Conservation (phyloP, 2,329 filamentous ascomycete species). For the Trichoderma simmonsii region DNA sequence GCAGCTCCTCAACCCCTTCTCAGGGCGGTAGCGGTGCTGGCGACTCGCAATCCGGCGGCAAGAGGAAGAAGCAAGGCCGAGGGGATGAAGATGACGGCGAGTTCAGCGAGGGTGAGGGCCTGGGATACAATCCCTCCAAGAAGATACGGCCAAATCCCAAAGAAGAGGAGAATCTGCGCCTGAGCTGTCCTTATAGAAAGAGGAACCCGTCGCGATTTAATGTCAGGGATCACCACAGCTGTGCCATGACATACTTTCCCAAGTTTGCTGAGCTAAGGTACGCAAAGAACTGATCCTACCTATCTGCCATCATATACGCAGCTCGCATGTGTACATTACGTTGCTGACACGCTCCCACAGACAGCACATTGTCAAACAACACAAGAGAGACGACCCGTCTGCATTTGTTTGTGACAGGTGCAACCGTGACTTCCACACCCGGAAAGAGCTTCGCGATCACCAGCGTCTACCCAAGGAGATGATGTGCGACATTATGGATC, state of each 20-base stretch:
- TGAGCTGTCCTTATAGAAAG: slow-evolving; percentile 45
- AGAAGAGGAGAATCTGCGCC: slow-evolving; percentile 38
- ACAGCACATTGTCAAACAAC: slow-evolving; percentile 43
- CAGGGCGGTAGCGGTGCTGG: slow-evolving; percentile 28
- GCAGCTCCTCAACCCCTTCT: slow-evolving; percentile 31
- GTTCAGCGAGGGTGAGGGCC: slow-evolving; percentile 35
- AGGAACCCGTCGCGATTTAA: slow-evolving; percentile 46
- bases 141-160: slow-evolving; percentile 31
- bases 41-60: slow-evolving; percentile 28
- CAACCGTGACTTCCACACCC: slow-evolving; percentile 37
- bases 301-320: neutral
- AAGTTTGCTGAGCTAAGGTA: slow-evolving; percentile 42
- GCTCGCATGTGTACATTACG: neutral
- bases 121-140: slow-evolving; percentile 30
- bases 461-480: slow-evolving; percentile 39
- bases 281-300: slow-evolving; percentile 12
- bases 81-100: slow-evolving; percentile 36
- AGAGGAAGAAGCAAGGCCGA: slow-evolving; percentile 35
- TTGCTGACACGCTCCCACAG: slow-evolving; percentile 24
- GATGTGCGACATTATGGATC: slow-evolving; percentile 42
- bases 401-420: slow-evolving; percentile 41
- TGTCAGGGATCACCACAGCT: slow-evolving; percentile 43
- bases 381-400: slow-evolving; percentile 40
- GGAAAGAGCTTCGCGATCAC: slow-evolving; percentile 40
- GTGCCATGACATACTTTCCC: slow-evolving; percentile 43